These are phyloP conservation scores for Cucurbita argyrosperma DNA, from an alignment of 306 rosid species.

Conservation along the genomic window DNA sequence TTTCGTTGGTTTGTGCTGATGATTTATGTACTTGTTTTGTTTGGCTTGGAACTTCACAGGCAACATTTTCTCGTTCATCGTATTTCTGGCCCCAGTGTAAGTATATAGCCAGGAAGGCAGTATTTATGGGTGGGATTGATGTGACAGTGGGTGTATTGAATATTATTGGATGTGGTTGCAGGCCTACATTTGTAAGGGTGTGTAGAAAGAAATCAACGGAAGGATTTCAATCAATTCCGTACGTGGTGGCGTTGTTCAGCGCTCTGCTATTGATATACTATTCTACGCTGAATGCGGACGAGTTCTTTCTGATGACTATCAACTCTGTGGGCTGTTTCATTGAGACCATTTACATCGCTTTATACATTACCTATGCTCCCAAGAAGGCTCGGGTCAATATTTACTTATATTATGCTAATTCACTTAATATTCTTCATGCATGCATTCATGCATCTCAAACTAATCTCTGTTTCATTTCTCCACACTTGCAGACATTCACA, in stretches of 20 bases:
- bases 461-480: too few relatives aligned
- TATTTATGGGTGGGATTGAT: too few relatives aligned
- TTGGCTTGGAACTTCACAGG: constrained; percentile 15
- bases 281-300: constrained; percentile 40
- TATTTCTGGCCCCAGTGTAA: constrained; percentile 86
- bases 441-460: too few relatives aligned
- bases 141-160: too few relatives aligned
- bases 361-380: constrained; percentile 55
- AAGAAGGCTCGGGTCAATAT: constrained; percentile 38
- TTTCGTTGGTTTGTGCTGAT: too few relatives aligned
- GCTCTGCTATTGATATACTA: constrained; percentile 75
- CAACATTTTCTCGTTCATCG: constrained; percentile 59
- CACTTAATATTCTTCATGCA: too few relatives aligned
- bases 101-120: not conserved
- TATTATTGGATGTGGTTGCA: constrained; percentile 9
- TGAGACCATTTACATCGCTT: constrained; percentile 37
- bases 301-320: constrained; percentile 64
- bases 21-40: too few relatives aligned
- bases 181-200: constrained; percentile 71
- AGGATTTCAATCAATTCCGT: constrained; percentile 76
- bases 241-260: constrained; percentile 68
- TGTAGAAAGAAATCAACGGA: constrained; percentile 70
- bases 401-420: too few relatives aligned
- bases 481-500: constrained; percentile 30
- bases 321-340: constrained; percentile 65